A percentile compares a stretch with the other conserved stretches of the same genome.
Conservation (phyloP, 495 filamentous ascomycete genomes). For the Talaromyces stipitatus region DNA sequence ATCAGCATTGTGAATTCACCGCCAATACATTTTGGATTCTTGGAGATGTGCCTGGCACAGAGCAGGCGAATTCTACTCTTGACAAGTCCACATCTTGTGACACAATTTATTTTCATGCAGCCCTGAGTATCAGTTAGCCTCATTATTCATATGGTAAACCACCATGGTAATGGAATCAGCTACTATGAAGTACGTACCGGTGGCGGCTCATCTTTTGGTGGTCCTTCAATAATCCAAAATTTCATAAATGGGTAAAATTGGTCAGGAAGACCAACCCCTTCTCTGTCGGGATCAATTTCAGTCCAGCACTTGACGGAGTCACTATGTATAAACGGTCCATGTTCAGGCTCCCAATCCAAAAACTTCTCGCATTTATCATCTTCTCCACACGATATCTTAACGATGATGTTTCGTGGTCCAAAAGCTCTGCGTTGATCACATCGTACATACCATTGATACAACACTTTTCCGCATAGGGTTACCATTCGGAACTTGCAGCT, state of each 20-base stretch:
- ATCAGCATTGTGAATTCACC: slow-evolving; percentile 1
- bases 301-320: background rate
- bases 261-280: background rate
- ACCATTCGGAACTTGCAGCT: background rate
- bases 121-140: background rate
- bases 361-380: background rate
- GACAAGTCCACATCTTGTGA: background rate
- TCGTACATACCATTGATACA: background rate
- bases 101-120: background rate
- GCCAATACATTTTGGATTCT: background rate
- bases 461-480: background rate
- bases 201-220: background rate
- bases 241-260: background rate
- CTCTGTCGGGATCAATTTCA: background rate
- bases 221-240: background rate
- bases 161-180: background rate
- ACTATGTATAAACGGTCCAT: background rate
- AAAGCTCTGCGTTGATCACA: background rate
- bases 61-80: background rate
- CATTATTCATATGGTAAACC: background rate
- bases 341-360: background rate
- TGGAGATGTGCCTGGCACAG: background rate
- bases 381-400: background rate
- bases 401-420: background rate
- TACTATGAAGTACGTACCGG: background rate